A percentile compares a stretch with the other conserved stretches of the same genome.
These are phyloP conservation scores for Sicyos baderoa DNA, from an alignment of 306 rosid species.

Conservation along the genomic window DNA sequence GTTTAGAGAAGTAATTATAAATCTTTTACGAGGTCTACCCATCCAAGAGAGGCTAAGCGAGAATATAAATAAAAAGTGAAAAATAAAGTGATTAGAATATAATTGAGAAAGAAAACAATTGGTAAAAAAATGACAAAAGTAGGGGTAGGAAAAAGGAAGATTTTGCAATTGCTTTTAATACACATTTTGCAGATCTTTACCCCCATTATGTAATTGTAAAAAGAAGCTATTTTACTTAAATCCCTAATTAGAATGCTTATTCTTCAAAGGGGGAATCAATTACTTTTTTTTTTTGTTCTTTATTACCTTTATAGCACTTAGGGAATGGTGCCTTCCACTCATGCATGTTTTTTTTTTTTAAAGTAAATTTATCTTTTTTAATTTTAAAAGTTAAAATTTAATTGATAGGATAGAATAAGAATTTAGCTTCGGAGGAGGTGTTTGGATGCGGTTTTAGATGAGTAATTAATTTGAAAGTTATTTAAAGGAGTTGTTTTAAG, in stretches of 20 bases:
- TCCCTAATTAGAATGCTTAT: conserved; percentile 5
- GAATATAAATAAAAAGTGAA: conserved; percentile 9
- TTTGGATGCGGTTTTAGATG: no score
- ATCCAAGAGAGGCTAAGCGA: background rate
- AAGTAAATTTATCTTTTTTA: no score
- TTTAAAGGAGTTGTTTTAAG: no score
- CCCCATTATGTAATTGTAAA: background rate
- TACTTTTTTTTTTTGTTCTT: background rate
- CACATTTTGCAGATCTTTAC: background rate
- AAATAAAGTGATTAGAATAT: conserved; percentile 13
- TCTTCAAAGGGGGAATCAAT: conserved; percentile 11
- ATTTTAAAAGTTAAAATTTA: no score
- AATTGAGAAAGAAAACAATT: background rate
- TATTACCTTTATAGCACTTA: conserved; percentile 6
- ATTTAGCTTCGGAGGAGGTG: no score
- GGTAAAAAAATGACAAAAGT: conserved; percentile 16
- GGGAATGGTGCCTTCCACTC: conserved; percentile 16
- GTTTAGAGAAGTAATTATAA: background rate
- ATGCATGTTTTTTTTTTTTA: background rate
- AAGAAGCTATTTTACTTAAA: background rate
- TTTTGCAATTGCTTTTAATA: conserved; percentile 1
- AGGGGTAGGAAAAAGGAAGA: background rate
- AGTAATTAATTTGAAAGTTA: no score
- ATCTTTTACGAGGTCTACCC: no score
- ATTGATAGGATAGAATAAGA: no score